These are phyloP conservation scores for Claviceps maximensis DNA, from an alignment of 2,329 filamentous ascomycete species.

Conservation along the genomic window DNA sequence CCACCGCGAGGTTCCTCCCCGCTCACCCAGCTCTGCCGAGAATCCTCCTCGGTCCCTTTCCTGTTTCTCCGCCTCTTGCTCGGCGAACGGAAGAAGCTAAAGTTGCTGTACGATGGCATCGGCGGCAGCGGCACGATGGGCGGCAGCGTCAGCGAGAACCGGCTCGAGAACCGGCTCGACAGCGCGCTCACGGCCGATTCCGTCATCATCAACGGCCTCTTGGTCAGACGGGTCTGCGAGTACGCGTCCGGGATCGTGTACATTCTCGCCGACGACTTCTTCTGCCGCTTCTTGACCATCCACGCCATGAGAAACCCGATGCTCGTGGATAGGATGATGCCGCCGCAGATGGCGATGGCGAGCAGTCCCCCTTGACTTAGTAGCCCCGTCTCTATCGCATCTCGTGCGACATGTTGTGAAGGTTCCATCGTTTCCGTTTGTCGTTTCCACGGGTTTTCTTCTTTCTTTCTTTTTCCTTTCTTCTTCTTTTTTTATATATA, in stretches of 20 bases:
- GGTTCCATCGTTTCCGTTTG: constrained; percentile 2
- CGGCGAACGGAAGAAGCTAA: constrained; percentile 14
- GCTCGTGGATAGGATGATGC: constrained; percentile 28
- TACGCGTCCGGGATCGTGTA: constrained; percentile 17
- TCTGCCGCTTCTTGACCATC: constrained; percentile 15
- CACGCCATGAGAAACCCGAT: constrained; percentile 31
- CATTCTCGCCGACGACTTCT: constrained; percentile 12
- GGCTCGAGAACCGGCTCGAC: constrained; percentile 14
- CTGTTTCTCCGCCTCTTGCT: constrained; percentile 2
- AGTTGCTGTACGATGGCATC: constrained; percentile 19
- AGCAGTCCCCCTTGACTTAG: constrained; percentile 27
- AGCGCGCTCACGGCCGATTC: constrained; percentile 5
- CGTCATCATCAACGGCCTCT: constrained; percentile 15
- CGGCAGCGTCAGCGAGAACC: constrained; percentile 17
- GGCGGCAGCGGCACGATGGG: constrained; percentile 18
- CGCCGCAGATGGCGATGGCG: constrained; percentile 34
- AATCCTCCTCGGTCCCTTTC: neutral
- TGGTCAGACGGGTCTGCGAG: constrained; percentile 18
- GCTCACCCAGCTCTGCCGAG: constrained; percentile 15
- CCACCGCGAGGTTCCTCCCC: constrained; percentile 10
- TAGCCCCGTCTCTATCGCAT: constrained; percentile 4
- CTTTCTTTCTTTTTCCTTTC: too few relatives aligned
- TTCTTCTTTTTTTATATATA: too few relatives aligned
- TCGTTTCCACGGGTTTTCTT: too few relatives aligned
- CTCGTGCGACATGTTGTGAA: constrained; percentile 1